These are phyloP conservation scores for Chimonanthus salicifolius DNA, from an alignment of 164 flowering plant genomes.

Conservation along the genomic window DNA sequence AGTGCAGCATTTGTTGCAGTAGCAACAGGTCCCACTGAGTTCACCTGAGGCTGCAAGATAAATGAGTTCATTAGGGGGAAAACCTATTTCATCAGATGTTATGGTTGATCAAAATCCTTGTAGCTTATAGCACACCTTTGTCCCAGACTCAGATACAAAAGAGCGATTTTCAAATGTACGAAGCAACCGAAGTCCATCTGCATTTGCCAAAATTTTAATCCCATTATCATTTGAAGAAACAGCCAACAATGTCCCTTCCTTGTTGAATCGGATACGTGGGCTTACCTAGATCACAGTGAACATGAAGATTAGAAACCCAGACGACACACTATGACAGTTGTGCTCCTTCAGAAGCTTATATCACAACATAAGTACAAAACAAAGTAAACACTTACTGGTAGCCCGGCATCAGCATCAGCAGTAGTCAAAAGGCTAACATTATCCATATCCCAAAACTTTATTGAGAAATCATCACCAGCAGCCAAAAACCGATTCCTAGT, in stretches of 20 bases:
- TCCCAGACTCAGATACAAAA: slow-evolving; percentile 38
- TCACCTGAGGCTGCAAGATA: slow-evolving; percentile 6
- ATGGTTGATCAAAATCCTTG: not conserved
- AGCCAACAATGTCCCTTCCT: slow-evolving; percentile 76
- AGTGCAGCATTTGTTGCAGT: slow-evolving; percentile 6
- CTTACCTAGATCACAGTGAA: slow-evolving; percentile 40
- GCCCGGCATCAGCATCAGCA: slow-evolving; percentile 73
- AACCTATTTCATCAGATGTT: not conserved
- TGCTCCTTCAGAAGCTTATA: not conserved
- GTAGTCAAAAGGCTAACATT: slow-evolving; percentile 53
- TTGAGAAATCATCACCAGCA: slow-evolving; percentile 79
- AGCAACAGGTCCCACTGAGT: slow-evolving; percentile 3
- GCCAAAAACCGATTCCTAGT: slow-evolving; percentile 74
- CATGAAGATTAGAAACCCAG: not conserved
- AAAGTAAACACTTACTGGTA: slow-evolving; percentile 44
- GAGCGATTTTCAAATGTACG: slow-evolving; percentile 55
- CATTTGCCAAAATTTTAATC: slow-evolving; percentile 65
- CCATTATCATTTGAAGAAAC: slow-evolving; percentile 77
- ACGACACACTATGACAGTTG: not conserved
- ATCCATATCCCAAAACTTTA: slow-evolving; percentile 95
- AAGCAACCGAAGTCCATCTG: slow-evolving; percentile 59
- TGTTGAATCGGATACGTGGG: slow-evolving; percentile 87
- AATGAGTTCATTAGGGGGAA: not conserved
- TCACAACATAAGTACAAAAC: slow-evolving; percentile 2
- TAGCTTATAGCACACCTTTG: slow-evolving; percentile 34